Percentiles rank a stretch among this genome's conserved stretches.
Conservation (phyloP, 257 asterid genomes). For the Gardenia jasminoides region DNA sequence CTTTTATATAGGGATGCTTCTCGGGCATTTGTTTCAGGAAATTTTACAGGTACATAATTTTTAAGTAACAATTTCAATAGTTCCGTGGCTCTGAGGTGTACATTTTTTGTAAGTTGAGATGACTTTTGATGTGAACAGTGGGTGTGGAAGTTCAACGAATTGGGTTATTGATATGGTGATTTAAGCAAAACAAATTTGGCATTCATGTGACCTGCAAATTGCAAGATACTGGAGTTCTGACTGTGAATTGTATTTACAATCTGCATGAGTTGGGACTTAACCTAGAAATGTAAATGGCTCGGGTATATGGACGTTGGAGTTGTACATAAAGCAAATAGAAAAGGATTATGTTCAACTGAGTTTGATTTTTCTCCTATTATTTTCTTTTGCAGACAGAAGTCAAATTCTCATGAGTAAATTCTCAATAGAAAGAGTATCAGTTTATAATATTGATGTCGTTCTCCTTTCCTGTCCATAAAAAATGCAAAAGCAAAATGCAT, state of each 20-base stretch:
- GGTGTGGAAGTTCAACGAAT: no score
- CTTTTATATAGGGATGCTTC: constrained; percentile 77
- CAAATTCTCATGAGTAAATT: no score
- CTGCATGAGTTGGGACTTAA: not conserved
- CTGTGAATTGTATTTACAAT: not conserved
- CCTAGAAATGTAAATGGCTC: not conserved
- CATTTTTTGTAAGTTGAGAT: not conserved
- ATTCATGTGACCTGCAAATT: not conserved
- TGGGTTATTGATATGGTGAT: no score
- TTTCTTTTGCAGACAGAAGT: no score
- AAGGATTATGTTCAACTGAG: no score
- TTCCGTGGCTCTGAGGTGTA: not conserved
- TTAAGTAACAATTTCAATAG: not conserved
- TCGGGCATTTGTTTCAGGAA: constrained; percentile 92
- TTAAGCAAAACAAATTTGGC: not conserved
- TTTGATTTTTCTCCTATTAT: no score
- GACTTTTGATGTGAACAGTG: no score
- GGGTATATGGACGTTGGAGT: not conserved
- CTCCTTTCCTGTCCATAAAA: no score
- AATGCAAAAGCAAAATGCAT: no score
- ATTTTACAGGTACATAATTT: constrained; percentile 64
- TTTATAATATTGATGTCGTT: no score
- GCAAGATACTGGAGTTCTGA: not conserved
- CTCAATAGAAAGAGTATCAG: no score
- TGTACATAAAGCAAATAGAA: no score